Percentiles rank a stretch among this genome's conserved stretches.
Evolutionary conservation across 2,329 filamentous ascomycete genomes (phyloP).

Genomic region (Penicillium sp.): DNA sequence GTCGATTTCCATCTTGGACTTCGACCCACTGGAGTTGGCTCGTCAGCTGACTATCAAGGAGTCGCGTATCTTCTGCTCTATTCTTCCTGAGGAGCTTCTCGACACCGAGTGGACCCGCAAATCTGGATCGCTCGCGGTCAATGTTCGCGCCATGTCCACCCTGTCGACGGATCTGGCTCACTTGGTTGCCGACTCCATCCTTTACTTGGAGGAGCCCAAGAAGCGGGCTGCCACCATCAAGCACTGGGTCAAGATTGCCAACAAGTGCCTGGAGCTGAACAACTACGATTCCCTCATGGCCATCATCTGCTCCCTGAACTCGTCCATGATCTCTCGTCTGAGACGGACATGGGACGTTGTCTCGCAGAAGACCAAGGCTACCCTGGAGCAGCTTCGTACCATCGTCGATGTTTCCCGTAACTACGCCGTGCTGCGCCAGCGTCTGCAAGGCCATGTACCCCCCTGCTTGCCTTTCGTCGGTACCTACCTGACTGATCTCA

Average conservation of each 20-base stretch:
- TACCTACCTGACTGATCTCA: constrained; percentile 94
- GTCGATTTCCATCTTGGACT: constrained; percentile 79
- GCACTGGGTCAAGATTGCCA: constrained; percentile 96
- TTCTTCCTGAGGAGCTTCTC: constrained; percentile 88
- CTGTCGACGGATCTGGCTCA: constrained; percentile 92
- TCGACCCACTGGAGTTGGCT: constrained; percentile 88
- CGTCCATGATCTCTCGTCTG: constrained; percentile 85
- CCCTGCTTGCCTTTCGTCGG: constrained; percentile 95
- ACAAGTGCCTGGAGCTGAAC: constrained; percentile 83
- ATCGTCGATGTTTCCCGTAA: constrained; percentile 91
- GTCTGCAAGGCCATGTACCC: constrained; percentile 83
- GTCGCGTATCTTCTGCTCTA: constrained; percentile 88
- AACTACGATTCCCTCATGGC: constrained; percentile 98
- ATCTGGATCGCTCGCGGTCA: constrained; percentile 75
- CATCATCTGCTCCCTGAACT: constrained; percentile 92
- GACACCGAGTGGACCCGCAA: constrained; percentile 95
- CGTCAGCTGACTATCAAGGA: constrained; percentile 92
- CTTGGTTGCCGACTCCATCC: constrained; percentile 88
- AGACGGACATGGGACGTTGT: constrained; percentile 92
- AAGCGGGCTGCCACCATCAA: constrained; percentile 90
- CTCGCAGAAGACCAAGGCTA: constrained; percentile 79
- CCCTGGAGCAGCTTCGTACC: constrained; percentile 77
- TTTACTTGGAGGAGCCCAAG: constrained; percentile 87
- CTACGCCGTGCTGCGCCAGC: constrained; percentile 82
- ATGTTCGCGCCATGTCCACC: constrained; percentile 92